Evolutionary conservation across 2,329 filamentous ascomycete species (phyloP).

Genomic region (Fusarium algeriense): DNA sequence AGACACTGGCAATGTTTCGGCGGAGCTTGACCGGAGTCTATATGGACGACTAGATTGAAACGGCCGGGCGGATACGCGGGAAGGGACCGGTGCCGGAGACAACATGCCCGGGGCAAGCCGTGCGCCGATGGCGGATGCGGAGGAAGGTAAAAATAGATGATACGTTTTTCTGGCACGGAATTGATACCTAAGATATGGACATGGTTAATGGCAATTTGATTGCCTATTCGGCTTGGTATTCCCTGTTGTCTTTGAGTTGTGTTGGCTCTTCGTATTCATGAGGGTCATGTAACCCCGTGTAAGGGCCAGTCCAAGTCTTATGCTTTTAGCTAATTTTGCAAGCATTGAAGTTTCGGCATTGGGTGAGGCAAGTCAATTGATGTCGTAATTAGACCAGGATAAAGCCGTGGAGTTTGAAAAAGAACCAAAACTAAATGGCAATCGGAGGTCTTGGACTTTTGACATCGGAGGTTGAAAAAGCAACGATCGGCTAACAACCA

Average conservation of each 20-base stretch:
- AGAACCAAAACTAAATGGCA: constrained; percentile 12
- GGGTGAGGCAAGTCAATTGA: constrained; percentile 2
- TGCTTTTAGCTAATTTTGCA: constrained; percentile 8
- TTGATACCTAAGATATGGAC: background rate
- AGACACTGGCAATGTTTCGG: constrained; percentile 31
- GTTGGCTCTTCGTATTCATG: background rate
- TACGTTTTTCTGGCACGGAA: constrained; percentile 5
- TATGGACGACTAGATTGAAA: constrained; percentile 22
- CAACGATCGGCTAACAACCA: constrained; percentile 41
- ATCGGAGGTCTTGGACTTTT: constrained; percentile 28
- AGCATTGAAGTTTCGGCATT: constrained; percentile 9
- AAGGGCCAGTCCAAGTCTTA: background rate
- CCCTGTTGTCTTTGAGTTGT: too few relatives aligned
- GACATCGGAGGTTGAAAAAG: constrained; percentile 46
- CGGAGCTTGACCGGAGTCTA: constrained; percentile 33
- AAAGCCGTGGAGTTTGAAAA: constrained; percentile 10
- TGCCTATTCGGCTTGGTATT: background rate
- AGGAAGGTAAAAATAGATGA: constrained; percentile 26
- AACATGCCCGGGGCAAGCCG: constrained; percentile 23
- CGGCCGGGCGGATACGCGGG: constrained; percentile 39
- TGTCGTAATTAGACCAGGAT: constrained; percentile 37
- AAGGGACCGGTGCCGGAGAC: constrained; percentile 43
- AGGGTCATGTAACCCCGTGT: background rate
- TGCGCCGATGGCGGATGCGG: constrained; percentile 38
- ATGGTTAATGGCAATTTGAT: background rate